Evolutionary conservation across 192 early-diverging fungal genomes (phyloP).

Genomic region (Backusella circina): DNA sequence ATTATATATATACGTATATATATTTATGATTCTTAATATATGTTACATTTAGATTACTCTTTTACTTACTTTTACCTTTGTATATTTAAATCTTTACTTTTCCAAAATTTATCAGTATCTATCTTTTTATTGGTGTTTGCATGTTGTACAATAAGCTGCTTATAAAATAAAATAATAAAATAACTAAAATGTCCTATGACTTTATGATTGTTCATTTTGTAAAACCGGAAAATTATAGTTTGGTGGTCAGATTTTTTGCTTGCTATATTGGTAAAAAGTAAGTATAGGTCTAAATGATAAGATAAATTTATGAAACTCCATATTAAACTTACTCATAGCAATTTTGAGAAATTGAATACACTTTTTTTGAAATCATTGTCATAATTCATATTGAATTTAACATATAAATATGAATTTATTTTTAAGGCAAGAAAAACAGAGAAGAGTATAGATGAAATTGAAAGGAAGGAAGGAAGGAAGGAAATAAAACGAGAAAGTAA

Average conservation of each 20-base stretch:
- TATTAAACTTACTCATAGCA: too few relatives aligned
- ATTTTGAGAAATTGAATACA: too few relatives aligned
- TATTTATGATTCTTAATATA: not conserved
- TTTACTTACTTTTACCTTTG: not conserved
- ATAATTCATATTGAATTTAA: too few relatives aligned
- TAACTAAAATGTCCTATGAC: not conserved
- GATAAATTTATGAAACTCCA: too few relatives aligned
- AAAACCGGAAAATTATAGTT: not conserved
- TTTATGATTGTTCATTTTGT: not conserved
- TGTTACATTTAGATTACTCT: not conserved
- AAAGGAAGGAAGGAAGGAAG: too few relatives aligned
- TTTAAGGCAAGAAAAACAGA: too few relatives aligned
- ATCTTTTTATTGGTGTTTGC: not conserved
- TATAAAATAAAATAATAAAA: not conserved
- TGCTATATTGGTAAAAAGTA: not conserved
- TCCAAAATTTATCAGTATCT: not conserved
- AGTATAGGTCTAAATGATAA: not conserved
- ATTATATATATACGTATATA: not conserved
- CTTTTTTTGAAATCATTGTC: too few relatives aligned
- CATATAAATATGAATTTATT: too few relatives aligned
- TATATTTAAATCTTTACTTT: not conserved
- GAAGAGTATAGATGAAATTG: too few relatives aligned
- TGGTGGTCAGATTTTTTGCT: not conserved
- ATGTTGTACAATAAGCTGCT: not conserved
- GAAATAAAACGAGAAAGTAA: too few relatives aligned